phyloP scores from a whole-genome alignment of 2,329 filamentous ascomycete genomes.

The Diplodia intermedia region DNA sequence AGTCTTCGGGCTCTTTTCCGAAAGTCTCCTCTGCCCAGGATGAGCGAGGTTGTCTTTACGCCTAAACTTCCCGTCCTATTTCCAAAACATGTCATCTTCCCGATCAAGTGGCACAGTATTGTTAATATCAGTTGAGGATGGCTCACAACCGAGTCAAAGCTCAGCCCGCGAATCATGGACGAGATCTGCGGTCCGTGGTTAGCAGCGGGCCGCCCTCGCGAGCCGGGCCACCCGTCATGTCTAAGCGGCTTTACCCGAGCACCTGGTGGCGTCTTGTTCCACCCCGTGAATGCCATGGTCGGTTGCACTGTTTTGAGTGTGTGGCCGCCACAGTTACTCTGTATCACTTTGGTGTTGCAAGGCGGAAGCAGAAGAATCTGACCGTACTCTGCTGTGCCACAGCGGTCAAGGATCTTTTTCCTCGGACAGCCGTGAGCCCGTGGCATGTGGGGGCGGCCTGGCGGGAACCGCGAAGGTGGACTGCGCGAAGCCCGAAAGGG shows the following conservation, averaged over 20 bases:
- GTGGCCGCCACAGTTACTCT: neutral
- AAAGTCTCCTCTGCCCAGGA: no score
- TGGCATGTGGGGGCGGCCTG: constrained; percentile 6
- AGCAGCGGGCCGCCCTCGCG: constrained; percentile 2
- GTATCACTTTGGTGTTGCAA: neutral
- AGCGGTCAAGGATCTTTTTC: neutral
- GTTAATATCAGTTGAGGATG: neutral
- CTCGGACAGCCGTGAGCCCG: neutral
- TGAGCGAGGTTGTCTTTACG: no score
- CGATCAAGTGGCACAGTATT: neutral
- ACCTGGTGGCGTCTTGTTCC: neutral
- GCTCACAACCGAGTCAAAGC: neutral
- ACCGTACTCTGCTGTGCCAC: constrained; percentile 12
- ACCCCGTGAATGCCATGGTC: no score
- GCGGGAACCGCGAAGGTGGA: constrained; percentile 1
- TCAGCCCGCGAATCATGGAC: neutral
- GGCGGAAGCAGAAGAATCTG: neutral
- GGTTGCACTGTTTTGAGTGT: no score
- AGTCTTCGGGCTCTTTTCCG: no score
- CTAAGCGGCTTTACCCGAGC: neutral
- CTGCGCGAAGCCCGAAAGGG: constrained; percentile 10
- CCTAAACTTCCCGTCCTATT: neutral
- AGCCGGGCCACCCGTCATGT: neutral
- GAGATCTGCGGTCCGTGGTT: constrained; percentile 2
- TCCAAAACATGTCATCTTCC: neutral